Evolutionary conservation across 106 monocot species (phyloP), one percentile per base, ranked within the genome.

Genomic region (Phalaenopsis aphrodite): DNA sequence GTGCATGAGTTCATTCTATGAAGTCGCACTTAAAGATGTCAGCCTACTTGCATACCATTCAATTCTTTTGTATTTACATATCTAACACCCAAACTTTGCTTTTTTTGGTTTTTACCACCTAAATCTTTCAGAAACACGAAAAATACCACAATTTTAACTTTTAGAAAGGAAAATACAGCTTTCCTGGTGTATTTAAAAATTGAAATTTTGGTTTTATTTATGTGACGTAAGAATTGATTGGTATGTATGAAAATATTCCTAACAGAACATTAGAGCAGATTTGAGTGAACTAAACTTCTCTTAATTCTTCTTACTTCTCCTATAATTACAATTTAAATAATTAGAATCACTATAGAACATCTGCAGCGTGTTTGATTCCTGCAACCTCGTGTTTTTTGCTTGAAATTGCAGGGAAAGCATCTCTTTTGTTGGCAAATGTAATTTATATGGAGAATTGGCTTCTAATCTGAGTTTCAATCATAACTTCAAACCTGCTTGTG

Each of bases 361-460:
- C 1, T 76, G n/a, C 15, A 10, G 24, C 24, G 21, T 8, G 1
- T 21, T 49, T 49, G 72, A 57, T 74, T 58, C 14, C 45, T 73
- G 11, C 42, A 42, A 78, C 42, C 41, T 56, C 56, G 41, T 23
- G 4, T 17, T 30, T 55, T 84, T 67, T 79, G 69, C 58, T 72
- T 75, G 36, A 45, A 79, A 82, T 78, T 83, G 75, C 85, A 93
- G 93, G 87, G 88, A 91, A 85, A 85, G 84, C 58, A 82, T 87
- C 10, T 77, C 56, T 10, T 36, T 82, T 15, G 43, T 84, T 79
- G 82, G 85, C 42, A 85, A 39, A 78, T 57, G 79, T 82, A 85
- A 84, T 77, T 83, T 90, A 41, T 52, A 72, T 58, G 56, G 81
- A 55, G 82, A 79, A 49, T 65, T 80, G 74, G 48, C 56, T 64